These are phyloP conservation scores for Glycine tomentella DNA, from an alignment of 306 rosid genomes.

Conservation along the genomic window DNA sequence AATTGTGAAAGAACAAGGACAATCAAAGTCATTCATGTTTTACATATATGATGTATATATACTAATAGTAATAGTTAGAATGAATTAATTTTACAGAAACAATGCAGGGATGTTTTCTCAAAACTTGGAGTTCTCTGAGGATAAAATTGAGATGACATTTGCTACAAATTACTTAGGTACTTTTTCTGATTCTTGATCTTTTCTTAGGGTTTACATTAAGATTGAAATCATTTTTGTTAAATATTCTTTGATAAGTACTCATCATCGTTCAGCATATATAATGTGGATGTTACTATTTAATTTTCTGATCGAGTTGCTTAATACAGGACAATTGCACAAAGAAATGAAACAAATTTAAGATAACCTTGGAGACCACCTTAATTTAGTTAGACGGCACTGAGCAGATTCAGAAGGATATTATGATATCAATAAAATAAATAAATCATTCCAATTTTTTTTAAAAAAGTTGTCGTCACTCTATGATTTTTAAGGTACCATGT, in stretches of 20 bases:
- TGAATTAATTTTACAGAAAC: constrained; percentile 67
- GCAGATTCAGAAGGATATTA: too few species aligned
- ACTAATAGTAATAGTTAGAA: background rate
- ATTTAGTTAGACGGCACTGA: too few species aligned
- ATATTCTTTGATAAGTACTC: background rate
- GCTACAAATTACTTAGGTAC: constrained; percentile 95
- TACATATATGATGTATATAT: background rate
- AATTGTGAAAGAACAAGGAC: constrained; percentile 20
- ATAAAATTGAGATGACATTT: constrained; percentile 93
- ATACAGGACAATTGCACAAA: background rate
- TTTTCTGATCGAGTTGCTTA: too few species aligned
- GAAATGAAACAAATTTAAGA: background rate
- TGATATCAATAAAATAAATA: too few species aligned
- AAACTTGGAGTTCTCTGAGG: constrained; percentile 84
- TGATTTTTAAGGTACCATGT: background rate
- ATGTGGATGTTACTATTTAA: too few species aligned
- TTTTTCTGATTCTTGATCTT: constrained; percentile 7
- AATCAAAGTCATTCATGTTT: background rate
- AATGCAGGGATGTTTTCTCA: constrained; percentile 88
- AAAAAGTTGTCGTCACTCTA: too few species aligned
- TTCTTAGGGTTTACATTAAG: background rate
- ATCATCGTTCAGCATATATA: too few species aligned
- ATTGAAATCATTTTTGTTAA: background rate
- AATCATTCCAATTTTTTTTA: too few species aligned
- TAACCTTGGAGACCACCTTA: background rate